These are phyloP conservation scores for Annulohypoxylon stygium DNA, from an alignment of 495 filamentous ascomycete species.

Conservation along the genomic window DNA sequence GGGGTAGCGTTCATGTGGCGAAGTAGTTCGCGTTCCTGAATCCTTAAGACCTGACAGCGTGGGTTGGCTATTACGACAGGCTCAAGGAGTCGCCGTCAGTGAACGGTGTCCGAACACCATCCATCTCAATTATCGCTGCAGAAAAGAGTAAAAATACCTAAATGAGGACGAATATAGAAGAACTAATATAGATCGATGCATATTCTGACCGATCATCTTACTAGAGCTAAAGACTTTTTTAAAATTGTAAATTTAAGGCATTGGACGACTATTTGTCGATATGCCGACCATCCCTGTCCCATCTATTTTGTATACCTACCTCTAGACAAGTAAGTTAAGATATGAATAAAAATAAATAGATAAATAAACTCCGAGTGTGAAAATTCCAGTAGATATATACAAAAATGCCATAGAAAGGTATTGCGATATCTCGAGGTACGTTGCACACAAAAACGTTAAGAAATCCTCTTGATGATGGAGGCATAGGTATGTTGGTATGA, in stretches of 20 bases:
- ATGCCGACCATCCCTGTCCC: not conserved
- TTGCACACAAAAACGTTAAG: constrained; percentile 29
- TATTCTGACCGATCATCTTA: constrained; percentile 1
- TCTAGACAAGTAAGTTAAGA: not conserved
- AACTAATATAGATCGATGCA: constrained; percentile 10
- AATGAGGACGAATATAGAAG: constrained; percentile 7
- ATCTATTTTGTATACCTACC: not conserved
- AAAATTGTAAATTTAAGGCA: constrained; percentile 8
- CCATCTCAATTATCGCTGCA: not conserved
- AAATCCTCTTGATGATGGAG: not conserved
- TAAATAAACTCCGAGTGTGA: constrained; percentile 2
- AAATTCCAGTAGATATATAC: not conserved
- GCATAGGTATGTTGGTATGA: not conserved
- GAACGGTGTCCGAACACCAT: constrained; percentile 27
- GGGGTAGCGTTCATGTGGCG: constrained; percentile 43
- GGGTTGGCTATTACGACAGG: constrained; percentile 8
- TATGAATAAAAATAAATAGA: not conserved
- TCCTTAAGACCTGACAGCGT: constrained; percentile 27
- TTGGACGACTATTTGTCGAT: not conserved
- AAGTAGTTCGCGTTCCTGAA: constrained; percentile 46
- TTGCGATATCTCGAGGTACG: constrained; percentile 2
- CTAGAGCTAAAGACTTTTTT: not conserved
- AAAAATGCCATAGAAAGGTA: constrained; percentile 10
- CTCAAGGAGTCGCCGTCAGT: constrained; percentile 38
- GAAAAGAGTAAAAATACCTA: constrained; percentile 1